phyloP scores from a whole-genome alignment of 495 filamentous ascomycete species.

The Penicillium arizonense region DNA sequence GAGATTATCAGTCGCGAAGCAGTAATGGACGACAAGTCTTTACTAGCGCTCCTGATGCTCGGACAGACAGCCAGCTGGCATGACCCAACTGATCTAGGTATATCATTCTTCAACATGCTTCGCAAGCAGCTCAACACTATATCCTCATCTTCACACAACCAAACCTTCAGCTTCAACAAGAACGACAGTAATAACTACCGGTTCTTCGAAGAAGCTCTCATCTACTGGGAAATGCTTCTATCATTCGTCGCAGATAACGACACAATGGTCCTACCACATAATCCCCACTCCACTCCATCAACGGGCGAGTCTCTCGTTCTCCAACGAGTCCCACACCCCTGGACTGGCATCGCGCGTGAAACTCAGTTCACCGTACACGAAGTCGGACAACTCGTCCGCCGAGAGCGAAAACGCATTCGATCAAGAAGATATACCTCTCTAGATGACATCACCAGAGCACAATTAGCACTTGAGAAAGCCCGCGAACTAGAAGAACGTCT shows the following conservation, averaged over 20 bases:
- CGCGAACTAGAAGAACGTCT: constrained; percentile 51
- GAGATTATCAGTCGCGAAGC: constrained; percentile 47
- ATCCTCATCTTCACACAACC: constrained; percentile 10
- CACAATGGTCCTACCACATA: constrained; percentile 26
- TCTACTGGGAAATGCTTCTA: constrained; percentile 63
- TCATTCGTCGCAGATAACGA: constrained; percentile 53
- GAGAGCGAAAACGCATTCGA: constrained; percentile 45
- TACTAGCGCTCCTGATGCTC: constrained; percentile 53
- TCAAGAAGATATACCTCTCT: constrained; percentile 35
- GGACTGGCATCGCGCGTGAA: constrained; percentile 57
- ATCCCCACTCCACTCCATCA: constrained; percentile 8
- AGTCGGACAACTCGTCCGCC: constrained; percentile 51
- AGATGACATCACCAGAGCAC: constrained; percentile 38
- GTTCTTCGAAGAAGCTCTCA: constrained; percentile 57
- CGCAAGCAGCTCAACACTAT: constrained; percentile 44
- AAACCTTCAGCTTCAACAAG: constrained; percentile 16
- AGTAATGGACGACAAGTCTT: constrained; percentile 45
- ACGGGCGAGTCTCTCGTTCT: constrained; percentile 30
- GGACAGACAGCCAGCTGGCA: constrained; percentile 60
- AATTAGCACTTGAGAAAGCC: constrained; percentile 45
- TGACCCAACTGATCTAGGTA: constrained; percentile 51
- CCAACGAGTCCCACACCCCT: constrained; percentile 53
- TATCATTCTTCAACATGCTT: constrained; percentile 47
- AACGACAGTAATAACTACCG: constrained; percentile 47
- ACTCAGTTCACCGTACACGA: constrained; percentile 54